Evolutionary conservation across 306 rosid species (phyloP), one percentile per base, ranked within the genome.

Genomic region (Malus orientalis): DNA sequence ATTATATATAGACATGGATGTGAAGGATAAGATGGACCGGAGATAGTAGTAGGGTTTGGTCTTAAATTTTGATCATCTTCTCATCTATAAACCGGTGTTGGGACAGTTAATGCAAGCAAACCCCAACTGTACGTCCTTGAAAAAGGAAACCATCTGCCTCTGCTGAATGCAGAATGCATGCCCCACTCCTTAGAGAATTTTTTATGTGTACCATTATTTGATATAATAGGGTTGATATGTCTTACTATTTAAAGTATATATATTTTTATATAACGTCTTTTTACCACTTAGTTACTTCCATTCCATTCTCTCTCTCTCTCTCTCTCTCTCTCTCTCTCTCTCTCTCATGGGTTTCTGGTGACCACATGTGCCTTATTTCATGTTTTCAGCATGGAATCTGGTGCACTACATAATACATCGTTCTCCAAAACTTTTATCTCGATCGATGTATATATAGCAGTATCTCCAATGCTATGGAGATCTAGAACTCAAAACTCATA

Each of bases 41-140:
- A 29, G 42, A 63, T 64, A 8, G 49, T 5, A 23, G 4, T 13
- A 67, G 3, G 62, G 29, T n/a, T 64, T 19, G 38, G 88, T 86
- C 81, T 70, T 83, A 80, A 86, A 86, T 80, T 44, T 45, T 27
- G 22, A 1, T 63, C 73, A 78, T 83, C 86, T 82, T 79, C 87
- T 78, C 81, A 88, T 80, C 91, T 79, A 81, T 38, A 83, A 74
- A 67, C 65, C 78, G 84, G 84, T 78, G 87, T 79, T 79, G 79
- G 54, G 60, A 55, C 59, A 67, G 80, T 82, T 85, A 80, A 57
- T 49, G 55, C 55, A 84, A 88, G 89, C 84, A 76, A 32, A 33
- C 51, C 84, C 62, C 91, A 90, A 87, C 96, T 73, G 86, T 47
- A 47, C 54, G 8, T 68, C 1, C 53, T 77, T 78, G 85, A 85